Evolutionary conservation across 495 filamentous ascomycete genomes (phyloP).

Genomic region (Lepidopterella palustris): DNA sequence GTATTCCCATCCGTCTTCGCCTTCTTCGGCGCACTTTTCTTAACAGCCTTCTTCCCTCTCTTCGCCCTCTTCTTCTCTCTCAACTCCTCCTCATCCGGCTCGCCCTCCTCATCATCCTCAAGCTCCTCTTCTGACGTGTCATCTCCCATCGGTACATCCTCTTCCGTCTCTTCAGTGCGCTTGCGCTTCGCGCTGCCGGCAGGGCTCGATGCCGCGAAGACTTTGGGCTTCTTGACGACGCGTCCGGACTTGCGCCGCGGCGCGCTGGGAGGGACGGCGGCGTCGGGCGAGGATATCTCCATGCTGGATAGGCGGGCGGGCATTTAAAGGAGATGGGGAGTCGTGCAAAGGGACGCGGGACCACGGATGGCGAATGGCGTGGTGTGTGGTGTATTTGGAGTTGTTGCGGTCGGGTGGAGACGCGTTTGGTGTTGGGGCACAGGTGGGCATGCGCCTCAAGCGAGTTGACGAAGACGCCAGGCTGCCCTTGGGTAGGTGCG

Average conservation of each 20-base stretch:
- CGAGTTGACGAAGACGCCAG: neutral
- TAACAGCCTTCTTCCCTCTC: conserved; percentile 40
- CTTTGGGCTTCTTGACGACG: conserved; percentile 28
- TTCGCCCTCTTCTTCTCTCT: conserved; percentile 49
- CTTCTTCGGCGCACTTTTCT: conserved; percentile 66
- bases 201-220: conserved; percentile 26
- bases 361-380: too few species aligned
- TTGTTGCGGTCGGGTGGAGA: neutral
- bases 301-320: conserved; percentile 42
- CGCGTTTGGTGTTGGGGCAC: neutral
- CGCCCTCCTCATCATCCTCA: conserved; percentile 50
- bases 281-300: conserved; percentile 52
- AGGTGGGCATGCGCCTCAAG: neutral
- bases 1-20: conserved; percentile 41
- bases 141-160: conserved; percentile 34
- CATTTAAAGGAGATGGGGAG: conserved; percentile 22
- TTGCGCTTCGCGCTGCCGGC: conserved; percentile 49
- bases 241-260: conserved; percentile 66
- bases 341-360: neutral
- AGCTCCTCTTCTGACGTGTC: conserved; percentile 41
- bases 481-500: neutral
- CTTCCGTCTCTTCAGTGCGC: conserved; percentile 44
- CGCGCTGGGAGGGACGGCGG: conserved; percentile 47
- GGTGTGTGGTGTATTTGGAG: neutral
- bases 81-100: conserved; percentile 61